phyloP scores from a whole-genome alignment of 805 yeast genomes.

The Schwanniomyces sp. region DNA sequence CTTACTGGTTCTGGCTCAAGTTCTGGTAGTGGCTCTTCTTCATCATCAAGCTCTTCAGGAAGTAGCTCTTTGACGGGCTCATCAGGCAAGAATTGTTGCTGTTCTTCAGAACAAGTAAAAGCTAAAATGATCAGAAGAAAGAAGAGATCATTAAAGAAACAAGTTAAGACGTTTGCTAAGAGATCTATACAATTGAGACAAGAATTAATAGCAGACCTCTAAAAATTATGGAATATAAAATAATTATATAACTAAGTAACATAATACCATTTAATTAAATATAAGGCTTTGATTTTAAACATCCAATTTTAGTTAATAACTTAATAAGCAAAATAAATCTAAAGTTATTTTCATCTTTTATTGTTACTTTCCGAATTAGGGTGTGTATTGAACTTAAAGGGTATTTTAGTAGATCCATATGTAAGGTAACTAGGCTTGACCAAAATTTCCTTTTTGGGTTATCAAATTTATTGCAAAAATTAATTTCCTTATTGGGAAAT shows the following conservation, averaged over 20 bases:
- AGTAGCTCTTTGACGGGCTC: constrained; percentile 10
- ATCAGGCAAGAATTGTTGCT: constrained; percentile 22
- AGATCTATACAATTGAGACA: constrained; percentile 20
- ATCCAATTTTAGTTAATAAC: background rate
- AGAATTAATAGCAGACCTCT: background rate
- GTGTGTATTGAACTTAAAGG: background rate
- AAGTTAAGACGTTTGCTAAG: constrained; percentile 17
- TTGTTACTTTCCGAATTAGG: constrained; percentile 1
- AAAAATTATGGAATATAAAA: background rate
- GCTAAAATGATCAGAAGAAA: constrained; percentile 16
- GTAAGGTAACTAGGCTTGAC: background rate
- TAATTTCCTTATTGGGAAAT: constrained; percentile 5
- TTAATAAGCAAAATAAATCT: background rate
- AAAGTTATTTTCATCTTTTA: background rate
- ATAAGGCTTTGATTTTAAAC: background rate
- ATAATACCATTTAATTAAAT: background rate
- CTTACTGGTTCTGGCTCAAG: constrained; percentile 7
- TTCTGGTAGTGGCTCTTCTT: background rate
- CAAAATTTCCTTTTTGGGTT: constrained; percentile 6
- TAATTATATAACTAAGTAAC: background rate
- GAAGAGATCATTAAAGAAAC: constrained; percentile 23
- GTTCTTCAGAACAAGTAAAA: constrained; percentile 15
- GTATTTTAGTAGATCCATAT: background rate
- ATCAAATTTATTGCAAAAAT: background rate
- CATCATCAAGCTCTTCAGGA: constrained; percentile 5